These are phyloP conservation scores for Colletotrichum sp. DNA, from an alignment of 2,329 filamentous ascomycete genomes.

Conservation along the genomic window DNA sequence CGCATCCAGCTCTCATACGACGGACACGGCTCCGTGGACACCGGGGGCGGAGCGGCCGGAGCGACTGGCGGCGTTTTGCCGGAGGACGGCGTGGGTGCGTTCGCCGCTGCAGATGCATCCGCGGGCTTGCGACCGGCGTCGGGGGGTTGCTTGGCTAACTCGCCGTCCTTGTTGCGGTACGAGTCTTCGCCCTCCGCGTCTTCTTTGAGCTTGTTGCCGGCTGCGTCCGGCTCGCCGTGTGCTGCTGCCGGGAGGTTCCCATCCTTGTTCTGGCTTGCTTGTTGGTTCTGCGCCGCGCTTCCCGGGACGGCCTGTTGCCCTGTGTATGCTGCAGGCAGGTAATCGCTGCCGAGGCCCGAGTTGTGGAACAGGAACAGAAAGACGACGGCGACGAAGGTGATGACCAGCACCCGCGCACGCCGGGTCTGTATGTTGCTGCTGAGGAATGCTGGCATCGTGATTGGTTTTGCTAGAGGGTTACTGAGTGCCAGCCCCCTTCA, in stretches of 20 bases:
- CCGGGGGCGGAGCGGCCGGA: not conserved
- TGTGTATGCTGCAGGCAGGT: not conserved
- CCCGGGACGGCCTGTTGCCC: not conserved
- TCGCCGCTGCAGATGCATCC: not conserved
- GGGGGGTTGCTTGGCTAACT: not conserved
- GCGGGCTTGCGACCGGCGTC: not conserved
- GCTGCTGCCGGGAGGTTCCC: not conserved
- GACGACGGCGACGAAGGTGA: not conserved
- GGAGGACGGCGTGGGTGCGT: not conserved
- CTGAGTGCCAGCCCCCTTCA: not conserved
- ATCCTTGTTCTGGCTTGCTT: conserved; percentile 2
- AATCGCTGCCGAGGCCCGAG: not conserved
- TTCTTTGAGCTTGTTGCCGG: conserved; percentile 3
- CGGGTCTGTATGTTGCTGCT: not conserved
- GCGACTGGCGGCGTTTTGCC: not conserved
- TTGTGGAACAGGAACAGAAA: not conserved
- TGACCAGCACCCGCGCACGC: conserved; percentile 1
- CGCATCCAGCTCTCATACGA: conserved; percentile 16
- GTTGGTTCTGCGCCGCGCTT: not conserved
- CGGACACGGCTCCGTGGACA: not conserved
- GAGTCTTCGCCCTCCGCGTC: conserved; percentile 9
- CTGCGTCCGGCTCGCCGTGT: conserved; percentile 3
- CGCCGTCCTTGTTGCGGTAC: conserved; percentile 16
- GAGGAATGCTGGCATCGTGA: conserved; percentile 14
- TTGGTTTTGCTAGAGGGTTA: not conserved